Evolutionary conservation across 805 yeast species (phyloP), one percentile per base, ranked within the genome.

Genomic region (Ogataea trehaloabstinens): DNA sequence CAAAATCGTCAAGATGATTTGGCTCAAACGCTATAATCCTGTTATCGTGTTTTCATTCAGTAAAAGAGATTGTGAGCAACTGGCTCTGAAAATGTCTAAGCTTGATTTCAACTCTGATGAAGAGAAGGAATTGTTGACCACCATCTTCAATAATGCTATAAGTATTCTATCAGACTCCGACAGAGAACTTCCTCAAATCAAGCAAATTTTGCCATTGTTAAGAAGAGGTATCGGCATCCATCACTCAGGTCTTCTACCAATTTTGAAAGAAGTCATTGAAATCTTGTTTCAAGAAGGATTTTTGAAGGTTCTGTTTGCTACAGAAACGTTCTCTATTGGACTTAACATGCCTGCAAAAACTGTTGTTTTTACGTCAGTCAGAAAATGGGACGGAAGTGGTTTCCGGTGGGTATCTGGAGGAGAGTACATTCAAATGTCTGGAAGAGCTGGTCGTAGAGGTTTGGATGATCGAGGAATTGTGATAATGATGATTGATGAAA

Each of bases 371-470:
- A 93, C 99, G 0, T 86, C 91, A 24, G 99, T 93, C 16, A 80
- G 99, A 60, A 93, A 93, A 63, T 93, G 97, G 95, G 99, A 93
- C 67, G 99, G 99, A 53, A 80, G 78, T 46, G 95, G 91, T 15
- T 89, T 91, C 73, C 81, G 99, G 66, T 93, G 99, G 99, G 97
- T 93, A 22, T 86, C 96, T 40, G 99, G 99, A 43, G 99, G 99
- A 70, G 99, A 93, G 67, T 93, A 93, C 66, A 93, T 93, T 58
- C 99, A 93, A 68, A 93, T 93, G 99, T 87, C 96, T 31, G 99
- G 99, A 50, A 82, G 99, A 66, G 99, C 99, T 17, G 99, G 99
- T 53, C 90, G 99, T 73, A 86, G 99, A 75, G 99, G 99, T 58
- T 76, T 93, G 53, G 99, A 93, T 74, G 99, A 93, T 62, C 84